A percentile compares a stretch with the other conserved stretches of the same genome.
Evolutionary conservation across 1,284 basidiomycete species (phyloP).

Genomic region (Moesziomyces globuligerus): DNA sequence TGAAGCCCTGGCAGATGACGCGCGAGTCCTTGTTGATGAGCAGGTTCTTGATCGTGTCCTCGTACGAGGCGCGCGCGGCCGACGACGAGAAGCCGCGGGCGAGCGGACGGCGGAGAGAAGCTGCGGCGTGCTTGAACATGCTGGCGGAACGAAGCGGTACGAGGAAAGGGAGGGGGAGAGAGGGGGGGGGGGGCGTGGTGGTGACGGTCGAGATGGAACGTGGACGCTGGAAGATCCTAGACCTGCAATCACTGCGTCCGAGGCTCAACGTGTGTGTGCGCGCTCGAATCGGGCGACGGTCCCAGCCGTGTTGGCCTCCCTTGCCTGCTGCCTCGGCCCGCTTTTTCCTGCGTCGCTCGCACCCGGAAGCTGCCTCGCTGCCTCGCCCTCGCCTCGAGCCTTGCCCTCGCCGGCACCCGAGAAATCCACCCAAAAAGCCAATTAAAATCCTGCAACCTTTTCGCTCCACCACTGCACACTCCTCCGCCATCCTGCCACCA

Average conservation of each 20-base stretch:
- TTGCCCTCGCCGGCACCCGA: conserved; percentile 6
- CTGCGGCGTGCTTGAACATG: conserved; percentile 46
- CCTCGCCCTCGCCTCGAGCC: too few species aligned
- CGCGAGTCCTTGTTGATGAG: conserved; percentile 90
- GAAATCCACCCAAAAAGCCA: background rate
- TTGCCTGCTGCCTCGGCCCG: background rate
- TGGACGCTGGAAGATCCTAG: conserved; percentile 11
- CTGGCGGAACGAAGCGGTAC: conserved; percentile 8
- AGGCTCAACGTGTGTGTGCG: conserved; percentile 1
- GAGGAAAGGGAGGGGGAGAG: conserved; percentile 3
- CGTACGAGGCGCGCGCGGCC: conserved; percentile 72
- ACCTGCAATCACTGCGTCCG: background rate
- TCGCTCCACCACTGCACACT: too few species aligned
- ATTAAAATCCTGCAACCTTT: too few species aligned
- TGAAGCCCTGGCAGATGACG: conserved; percentile 67
- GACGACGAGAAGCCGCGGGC: conserved; percentile 50
- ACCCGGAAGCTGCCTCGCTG: too few species aligned
- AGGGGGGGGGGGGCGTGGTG: conserved; percentile 13
- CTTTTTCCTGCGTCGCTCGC: too few species aligned
- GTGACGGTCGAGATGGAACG: conserved; percentile 3
- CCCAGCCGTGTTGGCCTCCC: background rate
- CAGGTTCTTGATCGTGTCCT: conserved; percentile 89
- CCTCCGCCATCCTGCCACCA: too few species aligned
- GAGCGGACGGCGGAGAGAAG: conserved; percentile 30
- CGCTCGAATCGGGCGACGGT: conserved; percentile 6